A percentile compares a stretch with the other conserved stretches of the same genome.
These are phyloP conservation scores for Paxillus rubicundulus DNA, from an alignment of 768 basidiomycete species.

Conservation along the genomic window DNA sequence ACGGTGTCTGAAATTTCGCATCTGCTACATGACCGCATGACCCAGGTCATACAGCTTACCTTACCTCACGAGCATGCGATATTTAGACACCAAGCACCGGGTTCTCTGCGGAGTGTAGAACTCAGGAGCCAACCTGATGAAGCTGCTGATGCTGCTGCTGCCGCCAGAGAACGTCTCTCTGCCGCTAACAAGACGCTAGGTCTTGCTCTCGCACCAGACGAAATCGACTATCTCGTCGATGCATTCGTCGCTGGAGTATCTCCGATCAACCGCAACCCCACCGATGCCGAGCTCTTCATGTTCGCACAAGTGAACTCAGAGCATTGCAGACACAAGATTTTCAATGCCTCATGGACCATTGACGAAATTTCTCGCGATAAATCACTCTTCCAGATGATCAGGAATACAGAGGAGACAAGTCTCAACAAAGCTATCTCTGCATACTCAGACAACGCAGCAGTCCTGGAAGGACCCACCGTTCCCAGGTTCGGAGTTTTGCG, in stretches of 20 bases:
- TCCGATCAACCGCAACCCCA: conserved; percentile 79
- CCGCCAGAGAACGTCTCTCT: conserved; percentile 66
- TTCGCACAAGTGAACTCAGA: conserved; percentile 99
- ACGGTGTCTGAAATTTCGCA: conserved; percentile 58
- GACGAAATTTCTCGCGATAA: conserved; percentile 61
- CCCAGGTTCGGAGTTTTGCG: conserved; percentile 68
- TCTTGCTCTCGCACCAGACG: conserved; percentile 84
- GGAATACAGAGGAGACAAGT: conserved; percentile 85
- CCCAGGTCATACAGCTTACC: conserved; percentile 65
- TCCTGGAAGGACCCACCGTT: conserved; percentile 67
- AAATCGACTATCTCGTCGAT: conserved; percentile 88
- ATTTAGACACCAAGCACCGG: conserved; percentile 61
- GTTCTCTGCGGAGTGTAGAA: conserved; percentile 69
- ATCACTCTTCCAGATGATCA: conserved; percentile 95
- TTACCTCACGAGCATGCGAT: conserved; percentile 56
- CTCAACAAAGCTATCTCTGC: conserved; percentile 86
- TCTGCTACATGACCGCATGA: conserved; percentile 95
- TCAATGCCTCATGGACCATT: conserved; percentile 96
- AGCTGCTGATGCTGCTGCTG: conserved; percentile 33
- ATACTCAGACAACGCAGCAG: conserved; percentile 98
- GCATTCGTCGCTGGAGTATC: conserved; percentile 75
- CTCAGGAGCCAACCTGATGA: conserved; percentile 38
- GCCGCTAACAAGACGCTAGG: conserved; percentile 83
- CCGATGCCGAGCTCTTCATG: conserved; percentile 99
- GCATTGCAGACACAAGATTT: conserved; percentile 99